Base-by-base conservation (phyloP, 352 stramenopile genomes). In the Blastocystis sp. region DNA sequence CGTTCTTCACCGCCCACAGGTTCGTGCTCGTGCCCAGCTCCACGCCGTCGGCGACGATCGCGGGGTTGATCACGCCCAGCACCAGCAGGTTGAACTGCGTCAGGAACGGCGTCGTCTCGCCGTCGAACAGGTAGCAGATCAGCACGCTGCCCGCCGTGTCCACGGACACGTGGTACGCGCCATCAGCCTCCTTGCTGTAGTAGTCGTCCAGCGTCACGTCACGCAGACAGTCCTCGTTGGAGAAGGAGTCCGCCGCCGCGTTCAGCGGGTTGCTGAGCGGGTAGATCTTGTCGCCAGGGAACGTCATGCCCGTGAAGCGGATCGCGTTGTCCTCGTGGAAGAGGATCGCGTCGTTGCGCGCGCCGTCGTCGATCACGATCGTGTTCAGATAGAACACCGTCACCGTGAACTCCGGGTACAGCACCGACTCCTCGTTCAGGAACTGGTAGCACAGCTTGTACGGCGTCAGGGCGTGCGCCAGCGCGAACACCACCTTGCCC, bases 401-500 rank as follows among this genome's bases (percentile, higher is more conserved):
- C 31, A 85, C 50, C 2, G 13, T 35, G 41, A 85, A 59, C 24
- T 85, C 12, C 3, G 29, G 24, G 35, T 89, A 89, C 41, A 80
- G 33, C 79, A 79, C 66, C 62, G 67, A n/a, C 50, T 80, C 59
- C 50, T 89, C 79, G n/a, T 61, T 26, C 4, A 12, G 61, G 60
- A 89, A 89, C 67, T 62, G 24, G 45, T 89, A 89, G 55, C 79
- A 89, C 63, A 89, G 79, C 29, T 69, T 85, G 74, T 85, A 85
- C 29, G 50, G 41, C 45, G 1, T 26, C 2, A 26, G 2, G 31
- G 74, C 50, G 13, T 51, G 39, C 24, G 13, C 50, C 59, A 85
- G 74, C 9, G 41, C 41, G 50, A 85, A 85, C 19, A 39, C 55
- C 31, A 67, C 74, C 45, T 69, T 31, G 61, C 74, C 74, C 24